Evolutionary conservation across 1,284 basidiomycete genomes (phyloP), one percentile per base, ranked within the genome.

Genomic region (Apiotrichum siamense): DNA sequence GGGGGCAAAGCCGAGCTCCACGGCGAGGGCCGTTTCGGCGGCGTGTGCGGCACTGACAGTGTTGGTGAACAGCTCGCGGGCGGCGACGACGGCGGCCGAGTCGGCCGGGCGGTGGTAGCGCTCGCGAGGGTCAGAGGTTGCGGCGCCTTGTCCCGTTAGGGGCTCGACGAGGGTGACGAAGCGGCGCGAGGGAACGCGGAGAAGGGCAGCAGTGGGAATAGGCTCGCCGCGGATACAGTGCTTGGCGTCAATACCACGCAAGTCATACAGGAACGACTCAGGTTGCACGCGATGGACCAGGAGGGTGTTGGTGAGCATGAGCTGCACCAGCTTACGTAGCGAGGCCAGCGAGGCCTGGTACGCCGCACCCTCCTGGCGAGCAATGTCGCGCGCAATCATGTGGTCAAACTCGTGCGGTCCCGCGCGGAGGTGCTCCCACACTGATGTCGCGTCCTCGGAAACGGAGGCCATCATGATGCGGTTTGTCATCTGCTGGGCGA

Each of bases 261-360:
- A 46, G 56, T 57, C 56, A 52, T 57, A 57, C 21, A 57, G 32
- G 40, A 57, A 51, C 24, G 49, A 52, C 49, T 57, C 56, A 47
- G 56, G 56, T 41, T 57, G 56, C 4, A 57, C 56, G 32, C 56
- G 56, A 49, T 57, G 56, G 7, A 57, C 35, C 2, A 57, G 56
- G 18, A 57, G 56, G 32, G 47, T 47, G 49, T 57, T 57, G 36
- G 56, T 49, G 42, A 57, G 46, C 52, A 57, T 54, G 18, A 26
- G 17, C 38, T 48, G 43, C 10, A 48, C 52, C 18, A 57, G 56
- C 32, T 45, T 39, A 47, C 49, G 52, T 21, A 57, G 52, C n/a
- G 40, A 31, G 5, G 20, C 44, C 9, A 52, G 32, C 10, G 52
- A 40, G 21, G 41, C 31, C 4, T 21, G 23, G 49, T 52, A 57